Evolutionary conservation across 139 green algal genomes (phyloP), one percentile per base, ranked within the genome.

Genomic region (Edaphochlamys debaryana): DNA sequence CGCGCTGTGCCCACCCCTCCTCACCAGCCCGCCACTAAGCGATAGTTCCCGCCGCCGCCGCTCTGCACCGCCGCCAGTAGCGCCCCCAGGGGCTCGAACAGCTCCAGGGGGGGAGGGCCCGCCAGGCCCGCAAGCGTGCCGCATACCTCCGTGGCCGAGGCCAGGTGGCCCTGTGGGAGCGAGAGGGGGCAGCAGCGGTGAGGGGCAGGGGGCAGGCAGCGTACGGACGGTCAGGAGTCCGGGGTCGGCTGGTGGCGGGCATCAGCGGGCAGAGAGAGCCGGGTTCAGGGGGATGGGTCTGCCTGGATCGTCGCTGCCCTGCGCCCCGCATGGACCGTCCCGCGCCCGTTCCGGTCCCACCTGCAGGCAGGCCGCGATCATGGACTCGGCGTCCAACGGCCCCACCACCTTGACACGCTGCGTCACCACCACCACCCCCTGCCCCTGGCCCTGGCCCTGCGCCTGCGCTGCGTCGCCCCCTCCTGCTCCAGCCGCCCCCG

Each of bases 101-200:
- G 63, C 42, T 74, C 63, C 63, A 82, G 76, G 22, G 76, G 76
- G 4, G 76, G 76, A 3, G 76, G 76, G 1, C 76, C 76, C 42
- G 58, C 45, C 42, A 73, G 63, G 22, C 42, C 76, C 41, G 76
- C 76, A 62, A 82, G 42, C 63, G 76, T 82, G 76, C 76, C 76
- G 76, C 76, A 82, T 17, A 82, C 76, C 41, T 73, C 63, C 42
- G 63, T 67, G 60, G 42, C 29, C 19, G 63, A 42, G 8, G 62
- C 42, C 42, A 82, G 76, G 42, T 63, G 76, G 45, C 76, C 76
- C 76, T 82, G 76, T n/a, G n/a, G n/a, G n/a, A n/a, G n/a, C n/a
- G n/a, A n/a, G n/a, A n/a, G 30, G 62, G 25, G 30, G 27, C 7
- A 8, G 45, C n/a, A 41, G 42, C 45, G 22, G 30, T 30, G 45